Evolutionary conservation across 2,329 filamentous ascomycete genomes (phyloP).

Genomic region (Exserohilum turcica): DNA sequence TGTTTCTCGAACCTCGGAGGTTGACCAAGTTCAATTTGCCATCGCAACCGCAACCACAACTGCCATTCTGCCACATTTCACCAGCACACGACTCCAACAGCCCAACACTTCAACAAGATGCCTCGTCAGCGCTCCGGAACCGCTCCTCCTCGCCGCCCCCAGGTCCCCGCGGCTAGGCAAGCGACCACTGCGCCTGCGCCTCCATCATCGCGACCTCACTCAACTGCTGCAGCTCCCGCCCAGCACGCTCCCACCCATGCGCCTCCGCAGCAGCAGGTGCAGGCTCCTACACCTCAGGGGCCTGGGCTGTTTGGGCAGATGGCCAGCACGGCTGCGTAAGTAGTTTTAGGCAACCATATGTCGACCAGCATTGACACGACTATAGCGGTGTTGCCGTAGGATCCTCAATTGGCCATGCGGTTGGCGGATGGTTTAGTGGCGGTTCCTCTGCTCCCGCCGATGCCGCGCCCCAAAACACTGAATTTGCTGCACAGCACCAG

Average conservation of each 20-base stretch:
- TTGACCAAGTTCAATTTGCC: constrained; percentile 22
- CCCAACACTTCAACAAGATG: constrained; percentile 41
- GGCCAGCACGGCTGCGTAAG: constrained; percentile 96
- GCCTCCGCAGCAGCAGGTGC: constrained; percentile 54
- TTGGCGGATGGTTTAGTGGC: constrained; percentile 85
- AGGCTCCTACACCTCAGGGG: constrained; percentile 61
- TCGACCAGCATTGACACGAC: constrained; percentile 2
- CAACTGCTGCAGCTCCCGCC: constrained; percentile 63
- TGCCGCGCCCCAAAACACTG: constrained; percentile 43
- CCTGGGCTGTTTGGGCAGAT: constrained; percentile 94
- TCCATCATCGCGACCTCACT: constrained; percentile 59
- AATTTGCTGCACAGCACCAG: constrained; percentile 33
- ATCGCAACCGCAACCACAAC: no score
- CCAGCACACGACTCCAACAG: constrained; percentile 1
- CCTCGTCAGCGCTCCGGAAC: constrained; percentile 56
- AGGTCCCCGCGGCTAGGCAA: constrained; percentile 49
- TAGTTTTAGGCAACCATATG: constrained; percentile 32
- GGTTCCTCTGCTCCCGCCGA: constrained; percentile 65
- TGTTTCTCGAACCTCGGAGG: constrained; percentile 37
- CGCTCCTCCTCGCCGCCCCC: constrained; percentile 52
- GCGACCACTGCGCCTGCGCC: constrained; percentile 60
- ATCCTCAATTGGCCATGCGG: constrained; percentile 91
- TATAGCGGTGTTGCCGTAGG: constrained; percentile 92
- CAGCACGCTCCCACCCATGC: constrained; percentile 50
- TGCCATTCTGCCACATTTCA: constrained; percentile 3